phyloP scores from a whole-genome alignment of 2,329 filamentous ascomycete species.

The Ophiocordyceps polyrhachis-furcata region DNA sequence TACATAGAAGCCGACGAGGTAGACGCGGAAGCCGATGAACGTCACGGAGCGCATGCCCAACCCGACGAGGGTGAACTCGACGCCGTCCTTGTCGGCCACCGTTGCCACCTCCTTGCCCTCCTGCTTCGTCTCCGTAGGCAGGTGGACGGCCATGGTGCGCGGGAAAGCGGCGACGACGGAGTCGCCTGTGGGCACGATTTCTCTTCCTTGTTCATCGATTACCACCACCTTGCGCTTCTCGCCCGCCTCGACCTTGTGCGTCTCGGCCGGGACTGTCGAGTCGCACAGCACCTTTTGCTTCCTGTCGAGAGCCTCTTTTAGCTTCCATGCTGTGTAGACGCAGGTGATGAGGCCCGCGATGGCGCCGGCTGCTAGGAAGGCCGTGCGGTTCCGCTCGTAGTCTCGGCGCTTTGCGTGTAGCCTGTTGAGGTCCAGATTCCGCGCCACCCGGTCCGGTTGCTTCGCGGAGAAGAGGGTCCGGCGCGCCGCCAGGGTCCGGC shows the following conservation, averaged over 20 bases:
- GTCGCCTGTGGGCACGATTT: slow-evolving; percentile 67
- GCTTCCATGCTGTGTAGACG: slow-evolving; percentile 32
- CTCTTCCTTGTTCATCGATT: slow-evolving; percentile 48
- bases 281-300: slow-evolving; percentile 22
- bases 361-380: slow-evolving; percentile 32
- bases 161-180: slow-evolving; percentile 66
- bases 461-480: slow-evolving; percentile 13
- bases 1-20: slow-evolving; percentile 85
- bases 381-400: slow-evolving; percentile 30
- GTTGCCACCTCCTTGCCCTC: slow-evolving; percentile 8
- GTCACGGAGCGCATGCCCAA: slow-evolving; percentile 78
- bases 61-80: slow-evolving; percentile 74
- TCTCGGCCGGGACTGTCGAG: slow-evolving; percentile 20
- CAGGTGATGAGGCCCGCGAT: slow-evolving; percentile 30
- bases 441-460: slow-evolving; percentile 17
- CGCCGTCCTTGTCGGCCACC: slow-evolving; percentile 22
- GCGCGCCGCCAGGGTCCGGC: slow-evolving; percentile 2
- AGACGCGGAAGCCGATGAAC: slow-evolving; percentile 79
- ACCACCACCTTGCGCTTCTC: slow-evolving; percentile 38
- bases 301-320: slow-evolving; percentile 21
- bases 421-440: slow-evolving; percentile 30
- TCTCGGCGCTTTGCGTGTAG: slow-evolving; percentile 26
- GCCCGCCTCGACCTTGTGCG: slow-evolving; percentile 29
- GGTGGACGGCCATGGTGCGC: slow-evolving; percentile 45
- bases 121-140: slow-evolving; percentile 10